These are phyloP conservation scores for Jackrogersella multiformis DNA, from an alignment of 495 filamentous ascomycete species.

Conservation along the genomic window DNA sequence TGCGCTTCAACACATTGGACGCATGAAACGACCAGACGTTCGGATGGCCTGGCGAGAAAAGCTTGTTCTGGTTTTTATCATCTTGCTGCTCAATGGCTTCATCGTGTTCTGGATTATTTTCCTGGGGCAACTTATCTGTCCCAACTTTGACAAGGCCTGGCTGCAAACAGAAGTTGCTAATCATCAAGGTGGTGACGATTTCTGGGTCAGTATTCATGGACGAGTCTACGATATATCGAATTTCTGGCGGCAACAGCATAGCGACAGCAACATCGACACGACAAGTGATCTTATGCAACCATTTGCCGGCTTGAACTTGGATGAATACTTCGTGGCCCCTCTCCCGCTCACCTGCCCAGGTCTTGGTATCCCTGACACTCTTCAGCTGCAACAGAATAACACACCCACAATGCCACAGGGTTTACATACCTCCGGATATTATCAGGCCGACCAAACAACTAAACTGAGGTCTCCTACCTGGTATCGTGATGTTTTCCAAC, in stretches of 20 bases:
- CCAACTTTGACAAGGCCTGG: constrained; percentile 93
- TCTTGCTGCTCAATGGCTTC: constrained; percentile 81
- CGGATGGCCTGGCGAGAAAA: constrained; percentile 98
- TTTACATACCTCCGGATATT: constrained; percentile 74
- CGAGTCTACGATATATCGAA: constrained; percentile 91
- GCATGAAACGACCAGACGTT: constrained; percentile 97
- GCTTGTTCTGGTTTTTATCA: constrained; percentile 80
- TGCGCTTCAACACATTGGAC: constrained; percentile 77
- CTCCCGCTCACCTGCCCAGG: constrained; percentile 76
- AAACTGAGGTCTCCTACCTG: constrained; percentile 71
- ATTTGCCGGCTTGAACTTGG: constrained; percentile 80
- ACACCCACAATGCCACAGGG: constrained; percentile 63
- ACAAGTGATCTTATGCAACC: constrained; percentile 73
- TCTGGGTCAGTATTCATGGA: constrained; percentile 88
- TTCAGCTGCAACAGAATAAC: constrained; percentile 69
- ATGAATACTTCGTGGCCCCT: constrained; percentile 84
- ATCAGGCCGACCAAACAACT: constrained; percentile 60
- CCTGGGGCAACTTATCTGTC: constrained; percentile 86
- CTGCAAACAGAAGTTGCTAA: constrained; percentile 71
- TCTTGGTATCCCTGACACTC: constrained; percentile 64
- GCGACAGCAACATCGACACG: constrained; percentile 69
- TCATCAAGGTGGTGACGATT: constrained; percentile 78
- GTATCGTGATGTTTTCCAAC: constrained; percentile 79
- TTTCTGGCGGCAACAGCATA: constrained; percentile 86
- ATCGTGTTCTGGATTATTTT: constrained; percentile 93